A percentile compares a stretch with the other conserved stretches of the same genome.
Conservation (phyloP, 1,284 basidiomycete species). For the Ustilago shanxiensis region DNA sequence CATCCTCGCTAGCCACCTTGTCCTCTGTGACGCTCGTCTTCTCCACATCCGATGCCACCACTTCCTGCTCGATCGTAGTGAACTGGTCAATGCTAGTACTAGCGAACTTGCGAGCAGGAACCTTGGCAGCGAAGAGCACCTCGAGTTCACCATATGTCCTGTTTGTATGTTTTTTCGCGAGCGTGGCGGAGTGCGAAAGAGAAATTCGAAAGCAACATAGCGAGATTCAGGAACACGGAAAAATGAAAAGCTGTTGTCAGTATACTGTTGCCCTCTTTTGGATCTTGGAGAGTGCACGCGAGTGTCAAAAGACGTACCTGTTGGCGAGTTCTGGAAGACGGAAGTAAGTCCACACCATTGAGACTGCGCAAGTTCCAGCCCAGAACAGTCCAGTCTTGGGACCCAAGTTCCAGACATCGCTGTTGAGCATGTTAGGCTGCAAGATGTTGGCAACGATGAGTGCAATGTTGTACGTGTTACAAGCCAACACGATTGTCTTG, state of each 20-base stretch:
- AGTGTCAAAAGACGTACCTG: conserved; percentile 16
- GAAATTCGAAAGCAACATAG: conserved; percentile 4
- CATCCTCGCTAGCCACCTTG: conserved; percentile 13
- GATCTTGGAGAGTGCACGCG: neutral
- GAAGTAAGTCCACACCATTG: conserved; percentile 70
- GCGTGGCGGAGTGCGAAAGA: neutral
- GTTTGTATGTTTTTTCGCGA: too few relatives aligned
- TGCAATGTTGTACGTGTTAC: conserved; percentile 71
- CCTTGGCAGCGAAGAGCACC: conserved; percentile 69
- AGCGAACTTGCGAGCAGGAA: conserved; percentile 70
- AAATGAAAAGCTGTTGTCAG: neutral
- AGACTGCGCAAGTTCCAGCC: conserved; percentile 70
- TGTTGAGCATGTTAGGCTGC: conserved; percentile 71
- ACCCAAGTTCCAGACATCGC: conserved; percentile 71
- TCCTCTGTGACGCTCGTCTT: conserved; percentile 27
- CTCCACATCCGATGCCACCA: conserved; percentile 18
- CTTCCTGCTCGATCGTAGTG: conserved; percentile 32
- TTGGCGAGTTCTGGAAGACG: conserved; percentile 71
- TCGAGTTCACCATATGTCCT: conserved; percentile 72
- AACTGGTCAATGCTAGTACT: conserved; percentile 67
- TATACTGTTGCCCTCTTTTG: too few relatives aligned
- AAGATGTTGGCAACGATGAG: conserved; percentile 71
- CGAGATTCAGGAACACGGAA: too few relatives aligned
- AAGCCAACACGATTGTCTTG: conserved; percentile 74
- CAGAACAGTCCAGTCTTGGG: conserved; percentile 71